Evolutionary conservation across 805 yeast genomes (phyloP).

Genomic region (Tetrapisispora phaffii): DNA sequence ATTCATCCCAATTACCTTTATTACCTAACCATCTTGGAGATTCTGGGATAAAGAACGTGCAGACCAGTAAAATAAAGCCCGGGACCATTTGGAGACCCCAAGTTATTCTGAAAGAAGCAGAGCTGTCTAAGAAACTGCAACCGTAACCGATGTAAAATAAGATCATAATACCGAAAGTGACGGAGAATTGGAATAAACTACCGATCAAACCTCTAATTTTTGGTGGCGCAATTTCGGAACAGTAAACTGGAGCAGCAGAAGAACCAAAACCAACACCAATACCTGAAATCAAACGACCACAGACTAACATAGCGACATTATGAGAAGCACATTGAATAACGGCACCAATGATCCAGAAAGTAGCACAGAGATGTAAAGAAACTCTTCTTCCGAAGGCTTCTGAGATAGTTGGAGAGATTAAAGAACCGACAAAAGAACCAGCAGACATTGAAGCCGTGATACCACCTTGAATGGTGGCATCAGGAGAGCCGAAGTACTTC

Average conservation of each 20-base stretch:
- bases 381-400: constrained; percentile 43
- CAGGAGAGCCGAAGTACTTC: constrained; percentile 39
- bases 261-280: constrained; percentile 69
- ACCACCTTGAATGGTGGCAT: constrained; percentile 51
- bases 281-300: constrained; percentile 54
- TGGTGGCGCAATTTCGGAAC: constrained; percentile 62
- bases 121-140: constrained; percentile 41
- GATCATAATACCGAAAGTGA: constrained; percentile 57
- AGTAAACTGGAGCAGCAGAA: constrained; percentile 74
- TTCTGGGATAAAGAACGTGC: constrained; percentile 38
- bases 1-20: constrained; percentile 42
- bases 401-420: constrained; percentile 37
- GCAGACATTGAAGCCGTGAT: constrained; percentile 69
- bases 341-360: constrained; percentile 51
- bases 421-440: constrained; percentile 57
- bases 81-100: constrained; percentile 61
- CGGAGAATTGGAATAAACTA: constrained; percentile 59
- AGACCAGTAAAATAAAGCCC: constrained; percentile 35
- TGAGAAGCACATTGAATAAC: constrained; percentile 40
- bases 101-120: constrained; percentile 69
- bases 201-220: constrained; percentile 60
- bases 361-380: constrained; percentile 42
- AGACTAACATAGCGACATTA: constrained; percentile 42
- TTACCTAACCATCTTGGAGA: constrained; percentile 42
- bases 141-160: constrained; percentile 45